Conservation (phyloP, 2,329 filamentous ascomycete genomes). For the Botrytis pseudocinerea region DNA sequence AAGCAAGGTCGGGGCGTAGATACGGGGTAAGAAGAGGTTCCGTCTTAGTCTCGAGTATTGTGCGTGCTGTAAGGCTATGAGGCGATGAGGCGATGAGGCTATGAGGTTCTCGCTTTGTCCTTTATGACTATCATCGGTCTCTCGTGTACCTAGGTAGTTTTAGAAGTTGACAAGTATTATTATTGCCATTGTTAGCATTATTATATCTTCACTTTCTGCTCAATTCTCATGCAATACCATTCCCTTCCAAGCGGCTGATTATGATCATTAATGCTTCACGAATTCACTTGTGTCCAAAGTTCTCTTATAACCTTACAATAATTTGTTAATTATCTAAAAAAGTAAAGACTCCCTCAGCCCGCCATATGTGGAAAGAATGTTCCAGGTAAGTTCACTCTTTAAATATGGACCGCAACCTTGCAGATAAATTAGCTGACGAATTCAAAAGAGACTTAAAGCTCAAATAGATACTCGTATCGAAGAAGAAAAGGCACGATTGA, state of each 20-base stretch:
- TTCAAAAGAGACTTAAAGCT: slow-evolving; percentile 71
- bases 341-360: slow-evolving; percentile 22
- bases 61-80: background rate
- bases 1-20: background rate
- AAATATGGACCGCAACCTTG: slow-evolving; percentile 19
- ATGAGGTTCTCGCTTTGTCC: slow-evolving; percentile 11
- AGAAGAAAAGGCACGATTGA: slow-evolving; percentile 78
- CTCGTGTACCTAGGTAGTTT: slow-evolving; percentile 3
- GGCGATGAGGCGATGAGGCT: background rate
- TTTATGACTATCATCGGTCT: background rate
- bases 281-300: slow-evolving; percentile 16
- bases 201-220: background rate
- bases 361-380: slow-evolving; percentile 38
- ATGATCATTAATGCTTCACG: slow-evolving; percentile 1
- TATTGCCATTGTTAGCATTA: background rate
- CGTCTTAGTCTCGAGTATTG: background rate
- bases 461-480: slow-evolving; percentile 85
- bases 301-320: slow-evolving; percentile 10
- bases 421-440: slow-evolving; percentile 15
- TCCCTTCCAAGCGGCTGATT: background rate
- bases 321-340: slow-evolving; percentile 24
- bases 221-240: background rate
- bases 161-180: slow-evolving; percentile 3
- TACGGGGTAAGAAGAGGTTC: slow-evolving; percentile 7
- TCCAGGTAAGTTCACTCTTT: slow-evolving; percentile 37